Evolutionary conservation across 768 basidiomycete species (phyloP).

Genomic region (Thelephora ganbajun): DNA sequence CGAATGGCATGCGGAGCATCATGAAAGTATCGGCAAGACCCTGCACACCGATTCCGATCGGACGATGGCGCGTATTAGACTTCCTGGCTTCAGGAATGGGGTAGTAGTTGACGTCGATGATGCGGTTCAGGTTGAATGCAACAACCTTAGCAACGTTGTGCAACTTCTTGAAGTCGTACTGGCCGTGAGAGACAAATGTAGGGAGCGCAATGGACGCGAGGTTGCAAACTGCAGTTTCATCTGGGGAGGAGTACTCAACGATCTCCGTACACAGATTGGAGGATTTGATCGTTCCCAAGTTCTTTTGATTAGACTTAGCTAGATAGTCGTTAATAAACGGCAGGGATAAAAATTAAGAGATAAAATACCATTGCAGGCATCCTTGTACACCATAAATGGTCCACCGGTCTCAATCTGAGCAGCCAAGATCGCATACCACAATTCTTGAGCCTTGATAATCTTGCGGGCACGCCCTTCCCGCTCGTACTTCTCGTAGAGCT

Average conservation of each 20-base stretch:
- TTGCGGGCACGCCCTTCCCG: constrained; percentile 76
- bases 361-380: constrained; percentile 68
- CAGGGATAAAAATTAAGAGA: not conserved
- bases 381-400: constrained; percentile 99
- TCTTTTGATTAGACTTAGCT: constrained; percentile 98
- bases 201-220: constrained; percentile 94
- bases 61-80: constrained; percentile 95
- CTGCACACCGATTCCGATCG: constrained; percentile 94
- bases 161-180: constrained; percentile 89
- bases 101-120: constrained; percentile 94
- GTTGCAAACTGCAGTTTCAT: constrained; percentile 97
- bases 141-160: constrained; percentile 93
- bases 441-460: constrained; percentile 85
- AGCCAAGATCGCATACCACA: constrained; percentile 96
- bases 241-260: constrained; percentile 94
- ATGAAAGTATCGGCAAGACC: constrained; percentile 98
- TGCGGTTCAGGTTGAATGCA: constrained; percentile 81
- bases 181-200: constrained; percentile 68
- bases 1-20: constrained; percentile 92
- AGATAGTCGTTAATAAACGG: constrained; percentile 1
- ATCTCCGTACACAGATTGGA: constrained; percentile 99
- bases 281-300: constrained; percentile 97
- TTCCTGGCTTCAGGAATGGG: constrained; percentile 82
- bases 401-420: constrained; percentile 96
- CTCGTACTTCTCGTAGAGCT: constrained; percentile 78